Evolutionary conservation across 2,329 filamentous ascomycete species (phyloP), one percentile per base, ranked within the genome.

Genomic region (Monosporascus ibericus): DNA sequence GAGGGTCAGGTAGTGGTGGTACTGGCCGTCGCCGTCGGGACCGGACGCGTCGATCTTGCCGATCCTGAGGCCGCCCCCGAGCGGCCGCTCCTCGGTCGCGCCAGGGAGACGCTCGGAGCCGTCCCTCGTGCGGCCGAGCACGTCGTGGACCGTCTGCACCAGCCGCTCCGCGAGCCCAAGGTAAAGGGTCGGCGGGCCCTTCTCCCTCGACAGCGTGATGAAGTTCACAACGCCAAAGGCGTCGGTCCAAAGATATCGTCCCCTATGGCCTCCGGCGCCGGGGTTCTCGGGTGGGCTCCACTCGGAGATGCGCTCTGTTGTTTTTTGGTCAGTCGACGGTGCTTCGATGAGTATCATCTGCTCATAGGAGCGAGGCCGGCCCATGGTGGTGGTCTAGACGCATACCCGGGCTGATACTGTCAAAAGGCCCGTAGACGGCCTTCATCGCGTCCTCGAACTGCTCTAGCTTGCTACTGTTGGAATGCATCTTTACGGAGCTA

Each of bases 201-300:
- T 69, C 54, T 77, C 72, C 6, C 66, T 66, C 55, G 75, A 70
- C 3, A 84, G 70, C 3, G 80, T 84, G 42, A 84, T 63, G 55
- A 84, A 75, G 61, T 83, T 82, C 53, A 84, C 58, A 7, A 84
- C 75, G 4, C 79, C 81, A 59, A 83, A 83, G 1, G 80, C 78
- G 57, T 84, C 81, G 1, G 78, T 82, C 81, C 80, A 83, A 22
- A 84, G 72, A 60, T 83, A 83, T 17, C 81, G 74, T 20, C 80
- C 80, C n/a, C 69, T 70, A 58, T 82, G 78, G 11, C 79, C 80
- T 6, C 77, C 79, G 0, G 78, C 74, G 27, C 70, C 72, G 1
- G 71, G 71, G n/a, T 61, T 55, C 1, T 60, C 52, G 0, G 79
- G 78, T 2, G 77, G 77, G 1, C 52, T 70, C 80, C 79, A 83